These are phyloP conservation scores for Lasiosphaeria ovina DNA, from an alignment of 495 filamentous ascomycete species.

Conservation along the genomic window DNA sequence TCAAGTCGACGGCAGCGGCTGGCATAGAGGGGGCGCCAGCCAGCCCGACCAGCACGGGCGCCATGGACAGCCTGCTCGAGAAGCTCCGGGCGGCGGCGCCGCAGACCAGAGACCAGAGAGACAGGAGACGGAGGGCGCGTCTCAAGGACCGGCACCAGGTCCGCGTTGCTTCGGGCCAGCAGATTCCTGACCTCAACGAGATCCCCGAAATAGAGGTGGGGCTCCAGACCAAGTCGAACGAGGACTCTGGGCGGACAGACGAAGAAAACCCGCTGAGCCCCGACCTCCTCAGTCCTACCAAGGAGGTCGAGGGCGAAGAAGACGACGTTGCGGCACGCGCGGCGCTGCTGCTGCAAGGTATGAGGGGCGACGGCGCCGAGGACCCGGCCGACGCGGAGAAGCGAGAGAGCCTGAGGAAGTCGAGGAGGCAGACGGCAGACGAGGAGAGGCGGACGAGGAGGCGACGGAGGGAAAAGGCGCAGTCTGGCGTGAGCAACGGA, in stretches of 20 bases:
- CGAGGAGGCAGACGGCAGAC: constrained; percentile 67
- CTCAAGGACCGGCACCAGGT: constrained; percentile 90
- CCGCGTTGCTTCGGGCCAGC: constrained; percentile 83
- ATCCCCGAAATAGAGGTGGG: constrained; percentile 46
- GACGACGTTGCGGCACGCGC: constrained; percentile 79
- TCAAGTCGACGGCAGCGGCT: constrained; percentile 59
- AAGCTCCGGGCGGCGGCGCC: constrained; percentile 92
- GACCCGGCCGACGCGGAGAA: constrained; percentile 56
- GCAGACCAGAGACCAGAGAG: constrained; percentile 80
- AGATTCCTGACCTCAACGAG: constrained; percentile 68
- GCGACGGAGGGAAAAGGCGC: constrained; percentile 56
- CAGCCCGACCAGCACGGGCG: constrained; percentile 78
- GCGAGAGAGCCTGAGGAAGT: constrained; percentile 51
- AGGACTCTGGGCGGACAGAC: constrained; percentile 21
- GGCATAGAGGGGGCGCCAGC: constrained; percentile 45
- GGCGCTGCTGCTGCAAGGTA: constrained; percentile 75
- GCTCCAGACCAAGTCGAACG: constrained; percentile 20
- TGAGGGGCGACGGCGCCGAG: constrained; percentile 61
- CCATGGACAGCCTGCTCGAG: constrained; percentile 95
- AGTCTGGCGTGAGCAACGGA: constrained; percentile 26
- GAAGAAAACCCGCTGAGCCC: constrained; percentile 40
- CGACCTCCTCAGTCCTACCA: constrained; percentile 28
- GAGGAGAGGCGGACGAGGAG: constrained; percentile 63
- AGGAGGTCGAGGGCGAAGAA: constrained; percentile 57
- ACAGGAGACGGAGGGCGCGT: constrained; percentile 79